Base-by-base conservation (phyloP, 2,329 filamentous ascomycete genomes). In the Trichothecium sympodiale region DNA sequence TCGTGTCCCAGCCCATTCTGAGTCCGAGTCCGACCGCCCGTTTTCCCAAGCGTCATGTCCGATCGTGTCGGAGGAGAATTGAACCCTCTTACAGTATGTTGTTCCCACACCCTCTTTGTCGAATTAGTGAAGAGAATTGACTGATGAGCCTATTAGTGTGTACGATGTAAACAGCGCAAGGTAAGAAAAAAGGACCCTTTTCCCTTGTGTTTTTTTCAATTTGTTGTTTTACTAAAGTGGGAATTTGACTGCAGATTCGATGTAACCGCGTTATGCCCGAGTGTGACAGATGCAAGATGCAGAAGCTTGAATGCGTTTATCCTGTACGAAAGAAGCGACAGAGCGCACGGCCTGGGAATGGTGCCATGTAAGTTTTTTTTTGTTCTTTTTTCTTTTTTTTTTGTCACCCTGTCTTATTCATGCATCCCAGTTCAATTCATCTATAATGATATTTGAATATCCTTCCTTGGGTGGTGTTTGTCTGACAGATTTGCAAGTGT, bases 251-350 rank as follows among this genome's bases (percentile, higher is more conserved):
- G 18, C 29, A 50, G 48, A 41, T 55, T 16, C 44, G 52, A 25
- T 55, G 52, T 30, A 52, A 49, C 38, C 49, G 51, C 37, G 37
- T 50, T 20, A 47, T 51, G 45, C 52, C 52, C 25, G 35, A 33
- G 5, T 55, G 52, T 32, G 38, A 47, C 20, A 44, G 50, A 14
- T 55, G 52, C 35, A 48, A 42, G 32, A 32, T 38, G 9, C 48
- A 51, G 12, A 39, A 46, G 29, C 34, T 45, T 9, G 49, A 51
- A 17, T 55, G 52, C 15, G 26, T 45, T 17, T 55, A 54, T 35
- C 51, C 51, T 1, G 34, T 42, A 12, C 39, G 52, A 31, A 45
- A 34, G 18, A 54, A 54, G 37, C 44, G 52, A 31, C 47, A 40
- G 32, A 41, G 43, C 13, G 37, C 45, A 7, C 44, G 48, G 4